Conservation (phyloP, 345 rosid species). For the Barbarea vulgaris region DNA sequence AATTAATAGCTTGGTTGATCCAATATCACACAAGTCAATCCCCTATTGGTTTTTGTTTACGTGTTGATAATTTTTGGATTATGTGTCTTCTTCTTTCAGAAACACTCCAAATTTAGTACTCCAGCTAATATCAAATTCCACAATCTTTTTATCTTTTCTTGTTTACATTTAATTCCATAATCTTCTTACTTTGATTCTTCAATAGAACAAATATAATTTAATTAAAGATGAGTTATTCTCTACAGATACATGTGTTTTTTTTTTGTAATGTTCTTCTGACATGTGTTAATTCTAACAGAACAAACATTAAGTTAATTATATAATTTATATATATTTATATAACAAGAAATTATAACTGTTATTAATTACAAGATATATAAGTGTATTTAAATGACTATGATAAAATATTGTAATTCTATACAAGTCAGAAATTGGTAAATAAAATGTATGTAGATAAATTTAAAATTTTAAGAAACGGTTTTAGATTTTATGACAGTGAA, state of each 20-base stretch:
- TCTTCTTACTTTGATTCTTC: background rate
- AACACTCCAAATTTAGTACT: conserved; percentile 20
- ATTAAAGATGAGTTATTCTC: background rate
- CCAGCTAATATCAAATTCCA: conserved; percentile 21
- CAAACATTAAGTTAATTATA: background rate
- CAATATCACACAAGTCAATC: conserved; percentile 35
- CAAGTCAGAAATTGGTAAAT: background rate
- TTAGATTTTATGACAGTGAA: background rate
- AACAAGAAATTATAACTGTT: background rate
- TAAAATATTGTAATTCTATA: background rate
- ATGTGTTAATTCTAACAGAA: background rate
- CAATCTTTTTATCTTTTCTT: too few relatives aligned
- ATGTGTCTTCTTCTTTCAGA: conserved; percentile 13
- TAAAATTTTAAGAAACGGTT: background rate
- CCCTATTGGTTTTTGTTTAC: conserved; percentile 28
- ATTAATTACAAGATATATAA: background rate
- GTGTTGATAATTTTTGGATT: conserved; percentile 18
- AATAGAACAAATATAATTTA: background rate
- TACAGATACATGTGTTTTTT: background rate
- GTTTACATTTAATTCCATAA: background rate
- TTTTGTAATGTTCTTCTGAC: background rate
- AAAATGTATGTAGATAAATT: too few relatives aligned
- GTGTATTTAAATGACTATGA: background rate
- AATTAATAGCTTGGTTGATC: conserved; percentile 36
- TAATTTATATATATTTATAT: background rate